Conservation (phyloP, 225 moss, liverwort and hornwort genomes). For the Polytrichum formosum region DNA sequence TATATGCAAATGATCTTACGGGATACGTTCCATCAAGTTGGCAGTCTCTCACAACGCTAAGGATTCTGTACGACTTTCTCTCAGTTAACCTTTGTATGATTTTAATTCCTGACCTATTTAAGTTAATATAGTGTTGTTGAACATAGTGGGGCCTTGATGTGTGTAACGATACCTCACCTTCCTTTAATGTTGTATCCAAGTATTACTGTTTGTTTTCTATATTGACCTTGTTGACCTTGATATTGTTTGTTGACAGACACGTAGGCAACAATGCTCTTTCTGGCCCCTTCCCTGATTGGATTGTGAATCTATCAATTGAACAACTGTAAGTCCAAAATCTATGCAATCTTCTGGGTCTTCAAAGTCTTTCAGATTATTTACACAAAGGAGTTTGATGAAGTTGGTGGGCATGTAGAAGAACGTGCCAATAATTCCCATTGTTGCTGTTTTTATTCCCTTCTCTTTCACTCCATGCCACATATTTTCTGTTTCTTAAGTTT, state of each 20-base stretch:
- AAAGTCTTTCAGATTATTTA: no score
- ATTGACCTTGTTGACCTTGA: no score
- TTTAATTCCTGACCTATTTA: neutral
- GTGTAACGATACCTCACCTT: no score
- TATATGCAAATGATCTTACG: conserved; percentile 57
- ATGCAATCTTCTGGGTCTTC: neutral
- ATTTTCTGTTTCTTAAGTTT: no score
- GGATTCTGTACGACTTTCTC: conserved; percentile 29
- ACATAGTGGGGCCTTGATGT: no score
- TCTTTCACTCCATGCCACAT: no score
- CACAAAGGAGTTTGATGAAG: no score
- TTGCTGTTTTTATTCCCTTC: no score
- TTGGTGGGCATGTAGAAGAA: no score
- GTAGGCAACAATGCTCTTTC: conserved; percentile 48
- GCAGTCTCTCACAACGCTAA: conserved; percentile 36
- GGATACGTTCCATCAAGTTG: conserved; percentile 54
- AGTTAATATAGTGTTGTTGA: no score
- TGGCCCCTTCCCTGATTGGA: conserved; percentile 44
- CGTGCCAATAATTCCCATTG: no score
- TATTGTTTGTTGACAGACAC: conserved; percentile 25
- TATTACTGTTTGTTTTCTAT: neutral
- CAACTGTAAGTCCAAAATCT: conserved; percentile 31
- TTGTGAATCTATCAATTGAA: conserved; percentile 33
- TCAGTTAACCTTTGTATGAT: neutral
- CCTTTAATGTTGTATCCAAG: neutral